These are phyloP conservation scores for Citrus hindsii DNA, from an alignment of 345 rosid genomes.

Conservation along the genomic window DNA sequence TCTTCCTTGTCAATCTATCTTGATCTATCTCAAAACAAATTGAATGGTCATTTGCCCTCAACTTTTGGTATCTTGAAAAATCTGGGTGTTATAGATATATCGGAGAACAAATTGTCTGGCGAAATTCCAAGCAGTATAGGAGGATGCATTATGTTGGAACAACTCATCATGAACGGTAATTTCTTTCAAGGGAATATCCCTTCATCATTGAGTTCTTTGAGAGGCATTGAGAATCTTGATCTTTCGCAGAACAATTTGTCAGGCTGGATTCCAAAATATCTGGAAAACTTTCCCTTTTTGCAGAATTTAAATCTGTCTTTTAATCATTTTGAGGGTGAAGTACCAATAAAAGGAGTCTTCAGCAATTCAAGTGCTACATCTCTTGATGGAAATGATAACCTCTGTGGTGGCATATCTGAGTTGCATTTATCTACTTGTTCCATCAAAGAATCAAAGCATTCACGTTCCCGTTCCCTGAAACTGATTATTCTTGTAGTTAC, in stretches of 20 bases:
- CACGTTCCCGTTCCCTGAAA: background rate
- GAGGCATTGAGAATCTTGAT: constrained; percentile 27
- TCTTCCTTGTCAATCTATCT: constrained; percentile 16
- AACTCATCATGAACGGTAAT: constrained; percentile 20
- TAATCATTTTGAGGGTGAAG: constrained; percentile 40
- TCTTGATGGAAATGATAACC: constrained; percentile 24
- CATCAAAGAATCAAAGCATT: background rate
- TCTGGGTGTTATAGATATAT: constrained; percentile 3
- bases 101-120: constrained; percentile 27
- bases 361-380: constrained; percentile 25
- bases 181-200: constrained; percentile 34
- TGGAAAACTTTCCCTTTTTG: background rate
- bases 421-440: constrained; percentile 13
- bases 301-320: constrained; percentile 31
- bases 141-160: constrained; percentile 17
- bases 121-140: constrained; percentile 29
- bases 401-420: constrained; percentile 33
- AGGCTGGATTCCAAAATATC: constrained; percentile 20
- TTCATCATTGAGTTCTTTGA: constrained; percentile 19
- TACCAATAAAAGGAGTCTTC: constrained; percentile 37
- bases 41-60: constrained; percentile 23
- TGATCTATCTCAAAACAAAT: constrained; percentile 26
- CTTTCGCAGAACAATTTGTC: constrained; percentile 27
- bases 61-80: constrained; percentile 19
- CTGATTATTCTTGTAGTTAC: background rate